Conservation (phyloP, 352 stramenopile species). For the Aphanomyces cochlioides region DNA sequence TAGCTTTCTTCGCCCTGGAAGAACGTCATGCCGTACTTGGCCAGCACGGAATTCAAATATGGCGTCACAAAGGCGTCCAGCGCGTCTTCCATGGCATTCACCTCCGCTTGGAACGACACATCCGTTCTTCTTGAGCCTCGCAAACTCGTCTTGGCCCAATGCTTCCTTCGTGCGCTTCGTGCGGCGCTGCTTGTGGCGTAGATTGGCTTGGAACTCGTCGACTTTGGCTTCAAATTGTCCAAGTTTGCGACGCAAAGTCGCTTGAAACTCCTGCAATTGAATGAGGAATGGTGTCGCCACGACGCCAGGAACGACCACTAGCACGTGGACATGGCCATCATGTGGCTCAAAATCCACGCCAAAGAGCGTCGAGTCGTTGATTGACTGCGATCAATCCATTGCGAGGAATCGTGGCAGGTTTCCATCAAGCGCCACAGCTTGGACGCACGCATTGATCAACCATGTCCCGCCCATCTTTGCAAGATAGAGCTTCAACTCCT, state of each 20-base stretch:
- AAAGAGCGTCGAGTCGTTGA: not conserved
- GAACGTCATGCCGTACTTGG: constrained; percentile 16
- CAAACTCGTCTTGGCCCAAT: not conserved
- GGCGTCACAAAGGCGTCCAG: not conserved
- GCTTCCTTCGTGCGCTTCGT: not conserved
- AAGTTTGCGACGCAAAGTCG: not conserved
- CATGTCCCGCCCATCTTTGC: not conserved
- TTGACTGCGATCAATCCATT: too few species aligned
- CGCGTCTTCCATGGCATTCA: not conserved
- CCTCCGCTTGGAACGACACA: not conserved
- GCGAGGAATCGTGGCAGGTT: too few species aligned
- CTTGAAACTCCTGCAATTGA: not conserved
- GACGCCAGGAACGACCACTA: not conserved
- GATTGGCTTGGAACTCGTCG: not conserved
- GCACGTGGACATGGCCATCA: constrained; percentile 13
- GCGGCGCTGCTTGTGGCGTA: not conserved
- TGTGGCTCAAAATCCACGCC: too few species aligned
- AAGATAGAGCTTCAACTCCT: constrained; percentile 1
- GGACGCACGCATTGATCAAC: too few species aligned
- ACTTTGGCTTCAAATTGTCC: too few species aligned
- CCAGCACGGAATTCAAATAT: constrained; percentile 19
- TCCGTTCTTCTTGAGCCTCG: not conserved
- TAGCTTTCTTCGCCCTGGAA: too few species aligned
- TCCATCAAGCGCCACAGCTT: too few species aligned
- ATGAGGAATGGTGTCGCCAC: not conserved